Evolutionary conservation across 371 early-diverging fungal species (phyloP).

Genomic region (Nematocida ironsii): DNA sequence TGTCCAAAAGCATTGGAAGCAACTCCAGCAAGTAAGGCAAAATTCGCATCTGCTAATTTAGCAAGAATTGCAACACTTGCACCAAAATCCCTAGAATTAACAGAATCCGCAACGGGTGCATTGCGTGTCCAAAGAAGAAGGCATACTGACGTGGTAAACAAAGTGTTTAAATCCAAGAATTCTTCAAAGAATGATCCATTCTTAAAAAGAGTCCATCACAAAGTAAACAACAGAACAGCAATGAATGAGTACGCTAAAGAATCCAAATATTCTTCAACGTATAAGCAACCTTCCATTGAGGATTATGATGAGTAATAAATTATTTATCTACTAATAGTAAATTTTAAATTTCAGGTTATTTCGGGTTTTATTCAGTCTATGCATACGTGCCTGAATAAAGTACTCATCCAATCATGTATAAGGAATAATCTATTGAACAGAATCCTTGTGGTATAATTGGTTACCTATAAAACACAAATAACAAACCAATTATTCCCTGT

Average conservation of each 20-base stretch:
- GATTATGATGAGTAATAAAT: neutral
- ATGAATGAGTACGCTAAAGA: conserved; percentile 57
- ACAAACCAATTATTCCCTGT: no score
- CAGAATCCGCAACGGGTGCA: neutral
- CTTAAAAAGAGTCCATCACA: conserved; percentile 11
- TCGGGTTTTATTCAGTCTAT: no score
- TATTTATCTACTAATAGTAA: no score
- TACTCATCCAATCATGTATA: no score
- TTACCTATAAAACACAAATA: no score
- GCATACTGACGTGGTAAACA: neutral
- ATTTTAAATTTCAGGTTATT: no score
- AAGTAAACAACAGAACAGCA: conserved; percentile 29
- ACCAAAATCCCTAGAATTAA: neutral
- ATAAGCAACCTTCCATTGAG: neutral
- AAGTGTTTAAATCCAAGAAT: conserved; percentile 7
- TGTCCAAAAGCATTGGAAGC: neutral
- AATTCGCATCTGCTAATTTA: neutral
- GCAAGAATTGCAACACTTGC: neutral
- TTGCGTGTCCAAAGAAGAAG: neutral
- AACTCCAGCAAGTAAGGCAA: neutral
- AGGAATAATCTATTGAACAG: no score
- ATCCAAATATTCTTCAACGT: conserved; percentile 35
- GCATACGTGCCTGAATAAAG: no score
- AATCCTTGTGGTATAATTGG: no score
- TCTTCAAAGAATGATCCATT: conserved; percentile 34